Conservation (phyloP, 2,329 filamentous ascomycete species). For the Clarireedia paspali region DNA sequence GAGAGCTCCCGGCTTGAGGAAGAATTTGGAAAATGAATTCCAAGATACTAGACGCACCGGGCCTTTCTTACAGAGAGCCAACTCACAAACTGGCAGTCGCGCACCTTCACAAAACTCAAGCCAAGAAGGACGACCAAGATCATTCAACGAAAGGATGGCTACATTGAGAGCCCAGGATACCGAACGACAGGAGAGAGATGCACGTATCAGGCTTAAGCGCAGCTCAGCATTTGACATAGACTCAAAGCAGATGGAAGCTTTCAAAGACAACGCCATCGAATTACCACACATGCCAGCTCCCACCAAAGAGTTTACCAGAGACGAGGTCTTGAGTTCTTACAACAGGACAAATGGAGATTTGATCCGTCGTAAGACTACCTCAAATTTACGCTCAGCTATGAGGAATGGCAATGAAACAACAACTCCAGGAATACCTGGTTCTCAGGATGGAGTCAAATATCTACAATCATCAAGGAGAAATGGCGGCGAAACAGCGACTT, state of each 20-base stretch:
- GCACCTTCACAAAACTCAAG: conserved; percentile 15
- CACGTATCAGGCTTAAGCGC: conserved; percentile 45
- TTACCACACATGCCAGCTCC: conserved; percentile 42
- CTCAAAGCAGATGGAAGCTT: conserved; percentile 50
- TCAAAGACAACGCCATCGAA: conserved; percentile 49
- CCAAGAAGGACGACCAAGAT: conserved; percentile 36
- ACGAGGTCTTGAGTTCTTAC: conserved; percentile 44
- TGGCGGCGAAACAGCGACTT: too few species aligned
- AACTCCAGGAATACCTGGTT: conserved; percentile 22
- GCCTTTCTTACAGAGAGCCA: conserved; percentile 39
- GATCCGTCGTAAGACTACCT: conserved; percentile 34
- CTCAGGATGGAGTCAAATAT: background rate
- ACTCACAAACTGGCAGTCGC: conserved; percentile 23
- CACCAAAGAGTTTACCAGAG: conserved; percentile 51
- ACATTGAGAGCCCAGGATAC: conserved; percentile 54
- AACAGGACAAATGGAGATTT: conserved; percentile 28
- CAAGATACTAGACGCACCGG: conserved; percentile 27
- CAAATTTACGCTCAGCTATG: conserved; percentile 19
- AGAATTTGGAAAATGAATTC: conserved; percentile 24
- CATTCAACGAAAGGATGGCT: conserved; percentile 82
- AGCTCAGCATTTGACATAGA: conserved; percentile 49
- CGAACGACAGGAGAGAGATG: conserved; percentile 41
- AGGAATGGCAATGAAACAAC: conserved; percentile 12
- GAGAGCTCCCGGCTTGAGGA: conserved; percentile 50
- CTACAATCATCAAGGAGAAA: too few species aligned